Evolutionary conservation across 2,329 filamentous ascomycete species (phyloP).

Genomic region (Pseudogymnoascus sp.): DNA sequence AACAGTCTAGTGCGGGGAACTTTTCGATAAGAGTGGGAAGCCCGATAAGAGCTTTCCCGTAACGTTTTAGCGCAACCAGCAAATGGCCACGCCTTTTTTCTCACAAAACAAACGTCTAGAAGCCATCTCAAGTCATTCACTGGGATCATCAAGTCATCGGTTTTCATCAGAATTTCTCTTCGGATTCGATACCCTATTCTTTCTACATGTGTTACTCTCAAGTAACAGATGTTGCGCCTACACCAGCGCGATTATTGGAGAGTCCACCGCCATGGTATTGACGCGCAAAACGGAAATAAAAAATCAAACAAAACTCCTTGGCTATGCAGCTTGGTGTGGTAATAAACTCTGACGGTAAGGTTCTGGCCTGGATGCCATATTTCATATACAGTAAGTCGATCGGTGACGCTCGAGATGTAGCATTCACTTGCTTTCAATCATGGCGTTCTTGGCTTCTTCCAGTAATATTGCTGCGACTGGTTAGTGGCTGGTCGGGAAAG

Average conservation of each 20-base stretch:
- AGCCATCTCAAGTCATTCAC: neutral
- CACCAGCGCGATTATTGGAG: neutral
- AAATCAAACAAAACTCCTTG: conserved; percentile 5
- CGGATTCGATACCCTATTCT: neutral
- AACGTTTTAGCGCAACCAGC: neutral
- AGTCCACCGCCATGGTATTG: conserved; percentile 5
- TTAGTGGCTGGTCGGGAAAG: conserved; percentile 2
- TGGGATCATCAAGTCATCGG: neutral
- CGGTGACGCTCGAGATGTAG: neutral
- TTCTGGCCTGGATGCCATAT: neutral
- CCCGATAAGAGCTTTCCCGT: conserved; percentile 3
- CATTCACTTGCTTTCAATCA: conserved; percentile 27
- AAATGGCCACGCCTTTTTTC: neutral
- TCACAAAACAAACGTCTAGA: neutral
- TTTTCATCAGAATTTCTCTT: conserved; percentile 4
- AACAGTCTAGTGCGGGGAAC: neutral
- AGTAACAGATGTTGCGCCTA: neutral
- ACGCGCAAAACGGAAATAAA: neutral
- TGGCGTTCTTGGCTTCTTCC: conserved; percentile 56
- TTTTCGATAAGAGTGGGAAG: neutral
- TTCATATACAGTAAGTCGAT: conserved; percentile 5
- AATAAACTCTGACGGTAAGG: conserved; percentile 7
- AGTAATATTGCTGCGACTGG: conserved; percentile 54
- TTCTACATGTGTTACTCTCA: conserved; percentile 1
- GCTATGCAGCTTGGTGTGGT: conserved; percentile 3